Conservation (phyloP, 345 rosid genomes). For the Ceriops zippeliana region DNA sequence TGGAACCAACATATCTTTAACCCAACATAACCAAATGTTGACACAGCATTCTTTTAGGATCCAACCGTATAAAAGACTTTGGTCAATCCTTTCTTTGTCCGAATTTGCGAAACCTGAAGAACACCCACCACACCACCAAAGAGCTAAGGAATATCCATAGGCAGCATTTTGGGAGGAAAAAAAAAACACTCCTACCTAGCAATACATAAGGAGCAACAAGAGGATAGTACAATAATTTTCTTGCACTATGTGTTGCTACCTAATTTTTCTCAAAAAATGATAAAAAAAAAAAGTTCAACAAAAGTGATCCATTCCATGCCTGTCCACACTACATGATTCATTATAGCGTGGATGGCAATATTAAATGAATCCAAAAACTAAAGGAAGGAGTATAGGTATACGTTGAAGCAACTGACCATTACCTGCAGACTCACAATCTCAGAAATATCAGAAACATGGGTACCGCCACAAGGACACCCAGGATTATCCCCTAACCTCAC, state of each 20-base stretch:
- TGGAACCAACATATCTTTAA: background rate
- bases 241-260: no score
- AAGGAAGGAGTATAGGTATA: background rate
- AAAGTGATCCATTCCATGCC: no score
- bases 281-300: no score
- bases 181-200: background rate
- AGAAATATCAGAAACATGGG: conserved; percentile 72
- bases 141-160: background rate
- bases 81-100: conserved; percentile 64
- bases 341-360: no score
- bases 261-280: no score
- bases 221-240: background rate
- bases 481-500: conserved; percentile 56
- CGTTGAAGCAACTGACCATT: conserved; percentile 11
- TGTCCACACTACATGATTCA: no score
- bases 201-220: background rate
- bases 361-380: background rate
- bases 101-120: conserved; percentile 59
- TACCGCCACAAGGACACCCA: conserved; percentile 92
- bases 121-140: background rate
- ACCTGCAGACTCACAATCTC: conserved; percentile 73
- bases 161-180: background rate
- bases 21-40: background rate
- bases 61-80: conserved; percentile 63
- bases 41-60: background rate